These are phyloP conservation scores for Lineolata rhizophorae DNA, from an alignment of 495 filamentous ascomycete species.

Conservation along the genomic window DNA sequence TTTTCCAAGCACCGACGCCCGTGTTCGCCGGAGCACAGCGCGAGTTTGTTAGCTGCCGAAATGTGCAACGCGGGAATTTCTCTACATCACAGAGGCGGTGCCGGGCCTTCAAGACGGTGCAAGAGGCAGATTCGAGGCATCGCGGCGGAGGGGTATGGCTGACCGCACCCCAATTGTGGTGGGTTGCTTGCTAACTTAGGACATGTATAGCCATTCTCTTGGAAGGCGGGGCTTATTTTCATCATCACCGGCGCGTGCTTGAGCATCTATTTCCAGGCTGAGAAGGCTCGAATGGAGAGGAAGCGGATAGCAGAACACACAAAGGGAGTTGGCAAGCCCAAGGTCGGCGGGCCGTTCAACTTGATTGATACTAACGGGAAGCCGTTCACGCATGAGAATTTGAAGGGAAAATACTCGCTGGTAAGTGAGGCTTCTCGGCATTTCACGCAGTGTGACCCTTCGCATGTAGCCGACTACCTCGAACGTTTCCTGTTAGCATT, in stretches of 20 bases:
- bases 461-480: not conserved
- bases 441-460: not conserved
- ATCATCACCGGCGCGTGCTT: conserved; percentile 53
- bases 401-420: conserved; percentile 73
- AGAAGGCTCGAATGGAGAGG: conserved; percentile 74
- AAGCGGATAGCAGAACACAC: conserved; percentile 70
- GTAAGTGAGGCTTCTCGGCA: conserved; percentile 9
- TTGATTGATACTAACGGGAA: conserved; percentile 65
- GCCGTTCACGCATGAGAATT: conserved; percentile 47
- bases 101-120: conserved; percentile 1
- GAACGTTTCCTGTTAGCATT: not conserved
- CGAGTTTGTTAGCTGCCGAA: not conserved
- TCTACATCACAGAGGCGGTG: not conserved
- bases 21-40: not conserved
- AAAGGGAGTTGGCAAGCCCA: conserved; percentile 81
- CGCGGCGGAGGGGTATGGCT: not conserved
- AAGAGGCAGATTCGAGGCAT: not conserved
- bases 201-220: conserved; percentile 60
- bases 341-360: conserved; percentile 73
- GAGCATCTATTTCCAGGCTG: conserved; percentile 70
- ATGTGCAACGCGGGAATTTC: not conserved
- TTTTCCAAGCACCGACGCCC: not conserved
- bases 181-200: not conserved
- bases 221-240: conserved; percentile 74
- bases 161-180: not conserved